A percentile compares a stretch with the other conserved stretches of the same genome.
These are phyloP conservation scores for Fusarium sp. DNA, from an alignment of 2,329 filamentous ascomycete species.

Conservation along the genomic window DNA sequence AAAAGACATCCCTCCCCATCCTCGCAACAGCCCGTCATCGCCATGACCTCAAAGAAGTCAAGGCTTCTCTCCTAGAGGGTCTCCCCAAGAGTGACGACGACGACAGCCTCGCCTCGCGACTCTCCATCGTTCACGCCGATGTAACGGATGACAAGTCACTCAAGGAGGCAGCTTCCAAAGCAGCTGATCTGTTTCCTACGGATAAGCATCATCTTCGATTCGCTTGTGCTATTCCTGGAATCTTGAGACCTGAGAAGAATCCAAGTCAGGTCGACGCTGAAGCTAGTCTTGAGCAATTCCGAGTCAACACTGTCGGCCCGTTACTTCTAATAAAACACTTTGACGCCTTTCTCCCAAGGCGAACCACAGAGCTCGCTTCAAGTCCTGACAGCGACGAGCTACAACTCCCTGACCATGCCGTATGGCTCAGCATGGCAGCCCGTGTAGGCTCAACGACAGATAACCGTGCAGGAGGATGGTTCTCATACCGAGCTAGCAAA, in stretches of 20 bases:
- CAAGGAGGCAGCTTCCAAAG: slow-evolving; percentile 61
- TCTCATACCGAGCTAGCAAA: slow-evolving; percentile 81
- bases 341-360: slow-evolving; percentile 72
- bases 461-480: slow-evolving; percentile 83
- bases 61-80: slow-evolving; percentile 46
- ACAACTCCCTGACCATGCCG: slow-evolving; percentile 63
- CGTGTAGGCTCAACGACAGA: slow-evolving; percentile 80
- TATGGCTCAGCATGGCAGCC: slow-evolving; percentile 81
- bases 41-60: slow-evolving; percentile 48
- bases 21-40: slow-evolving; percentile 55
- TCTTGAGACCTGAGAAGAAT: slow-evolving; percentile 79
- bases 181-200: slow-evolving; percentile 63
- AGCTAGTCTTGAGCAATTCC: slow-evolving; percentile 74
- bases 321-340: slow-evolving; percentile 84
- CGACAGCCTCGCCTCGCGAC: slow-evolving; percentile 45
- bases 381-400: slow-evolving; percentile 25
- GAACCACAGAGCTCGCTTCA: slow-evolving; percentile 54
- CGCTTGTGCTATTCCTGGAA: slow-evolving; percentile 75
- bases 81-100: slow-evolving; percentile 39
- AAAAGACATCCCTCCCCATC: slow-evolving; percentile 59
- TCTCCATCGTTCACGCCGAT: slow-evolving; percentile 55
- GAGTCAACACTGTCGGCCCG: slow-evolving; percentile 78
- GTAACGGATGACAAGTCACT: slow-evolving; percentile 72
- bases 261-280: slow-evolving; percentile 71
- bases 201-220: slow-evolving; percentile 71